Base-by-base conservation (phyloP, 139 green algal genomes). In the Marvania coccoides region DNA sequence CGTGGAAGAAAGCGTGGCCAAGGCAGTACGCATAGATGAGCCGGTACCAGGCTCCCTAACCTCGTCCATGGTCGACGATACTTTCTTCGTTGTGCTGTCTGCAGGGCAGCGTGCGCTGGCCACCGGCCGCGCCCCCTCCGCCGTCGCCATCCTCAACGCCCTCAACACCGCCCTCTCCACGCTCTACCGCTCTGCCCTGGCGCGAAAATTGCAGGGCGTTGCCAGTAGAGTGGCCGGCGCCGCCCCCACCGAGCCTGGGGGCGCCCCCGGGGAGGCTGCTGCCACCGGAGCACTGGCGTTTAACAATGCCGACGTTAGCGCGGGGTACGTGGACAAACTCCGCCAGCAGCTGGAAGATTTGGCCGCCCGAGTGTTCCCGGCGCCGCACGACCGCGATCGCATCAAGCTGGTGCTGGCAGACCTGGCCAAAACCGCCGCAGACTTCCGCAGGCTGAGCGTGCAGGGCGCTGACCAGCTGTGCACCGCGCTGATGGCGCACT, bases 51-150 rank as follows among this genome's bases (percentile, higher is more conserved):
- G 82, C 23, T 55, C 68, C 19, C 67, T 93, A 31, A 95, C 88
- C 40, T 86, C 65, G 46, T 87, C 67, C 53, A 86, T 97, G 80
- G 93, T 98, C 61, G 92, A 98, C 67, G 92, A 98, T 56, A 80
- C 87, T 0, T 97, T 98, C 71, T 98, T 90, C 84, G 89, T 98
- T 34, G 80, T 96, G 38, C 76, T 88, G 31, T 95, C 92, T 74
- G 89, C 82, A 45, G 80, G 73, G 12, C 71, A 68, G 28, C 77
- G 91, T 3, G 87, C 85, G 2, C 71, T 96, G 23, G 73, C 83
- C 30, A 91, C 83, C 0, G 72, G 65, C 61, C 81, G 58, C 39
- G 72, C 80, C 33, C 82, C 82, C 37, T 83, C 69, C 36, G 61
- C 78, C 15, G 77, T 76, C 19, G 75, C 83, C 28, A 68, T 79